Base-by-base conservation (phyloP, 1,284 basidiomycete genomes). In the Fistulinella staudtii region DNA sequence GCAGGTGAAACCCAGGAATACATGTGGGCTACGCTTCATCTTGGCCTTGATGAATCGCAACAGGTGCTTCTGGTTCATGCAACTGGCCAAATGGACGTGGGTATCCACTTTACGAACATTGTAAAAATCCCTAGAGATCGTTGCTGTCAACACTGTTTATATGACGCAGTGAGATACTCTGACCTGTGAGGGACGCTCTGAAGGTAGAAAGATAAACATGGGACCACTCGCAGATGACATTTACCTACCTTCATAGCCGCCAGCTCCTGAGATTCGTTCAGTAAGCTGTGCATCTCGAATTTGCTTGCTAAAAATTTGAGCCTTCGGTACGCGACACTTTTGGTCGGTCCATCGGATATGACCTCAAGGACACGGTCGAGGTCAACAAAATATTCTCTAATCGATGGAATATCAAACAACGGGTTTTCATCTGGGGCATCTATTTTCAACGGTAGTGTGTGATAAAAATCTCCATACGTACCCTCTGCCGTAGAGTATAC, bases 51-150 rank as follows among this genome's bases (percentile, higher is more conserved):
- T 99, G 71, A 99, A 99, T 5, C 96, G 93, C 20, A 99, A 73
- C n/a, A 99, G 71, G 70, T 99, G 96, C 69, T 99, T 99, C 66
- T 99, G 96, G 66, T 99, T 99, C 95, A 99, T 98, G 65, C 89
- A 89, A 43, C 94, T 96, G 9, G 93, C 96, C 67, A 99, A 93
- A 61, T 99, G 96, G 17, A 99, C 91, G 68, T 99, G 95, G 8
- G 96, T 99, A 64, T 98, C 95, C 49, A 99, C 93, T 65, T 99
- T 99, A 37, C 95, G 85, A 31, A 94, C 78, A 62, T 99, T 99
- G 72, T 99, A 99, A 60, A 99, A 98, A 69, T 99, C 96, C 55
- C 94, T 93, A 58, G 8, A 35, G 7, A 33, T 3, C 20, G 30
- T 15, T 22, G 23, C 24, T 39, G 24, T 67, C 39, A 57, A 36